These are phyloP conservation scores for Pichia sp. DNA, from an alignment of 1,139 yeast genomes.

Conservation along the genomic window DNA sequence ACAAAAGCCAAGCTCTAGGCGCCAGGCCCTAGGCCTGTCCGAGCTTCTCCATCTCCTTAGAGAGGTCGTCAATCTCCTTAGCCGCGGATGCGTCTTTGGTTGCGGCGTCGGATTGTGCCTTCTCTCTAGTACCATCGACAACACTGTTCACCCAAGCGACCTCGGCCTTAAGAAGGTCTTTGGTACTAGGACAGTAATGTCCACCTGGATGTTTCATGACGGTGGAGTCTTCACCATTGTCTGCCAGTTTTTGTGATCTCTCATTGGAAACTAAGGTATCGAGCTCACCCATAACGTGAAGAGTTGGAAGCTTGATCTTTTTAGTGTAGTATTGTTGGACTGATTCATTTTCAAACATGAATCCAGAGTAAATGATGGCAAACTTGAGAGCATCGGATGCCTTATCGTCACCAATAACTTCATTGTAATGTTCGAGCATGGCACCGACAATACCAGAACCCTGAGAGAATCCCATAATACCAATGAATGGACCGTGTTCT, in stretches of 20 bases:
- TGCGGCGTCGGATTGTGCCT: not conserved
- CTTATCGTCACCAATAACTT: conserved; percentile 24
- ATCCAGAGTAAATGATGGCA: conserved; percentile 73
- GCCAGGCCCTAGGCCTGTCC: conserved; percentile 24
- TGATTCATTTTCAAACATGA: conserved; percentile 48
- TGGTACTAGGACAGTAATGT: conserved; percentile 75
- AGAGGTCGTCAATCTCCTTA: conserved; percentile 22
- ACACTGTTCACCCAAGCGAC: conserved; percentile 27
- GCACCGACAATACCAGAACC: conserved; percentile 82
- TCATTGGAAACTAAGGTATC: conserved; percentile 86
- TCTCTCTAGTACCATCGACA: conserved; percentile 12
- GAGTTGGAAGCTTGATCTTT: conserved; percentile 44
- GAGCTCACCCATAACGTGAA: conserved; percentile 79
- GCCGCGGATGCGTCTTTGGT: conserved; percentile 13
- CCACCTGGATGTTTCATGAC: conserved; percentile 74
- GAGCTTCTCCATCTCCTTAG: conserved; percentile 23
- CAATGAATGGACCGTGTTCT: conserved; percentile 79
- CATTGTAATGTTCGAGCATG: conserved; percentile 36
- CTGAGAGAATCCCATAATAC: conserved; percentile 85
- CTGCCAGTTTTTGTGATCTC: conserved; percentile 51
- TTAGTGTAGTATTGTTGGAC: conserved; percentile 45
- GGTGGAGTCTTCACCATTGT: conserved; percentile 43
- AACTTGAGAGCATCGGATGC: conserved; percentile 44
- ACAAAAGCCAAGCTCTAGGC: no score
- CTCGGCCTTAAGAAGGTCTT: conserved; percentile 35